A percentile compares a stretch with the other conserved stretches of the same genome.
phyloP scores from a whole-genome alignment of 306 rosid species.

The Castanea sativa region DNA sequence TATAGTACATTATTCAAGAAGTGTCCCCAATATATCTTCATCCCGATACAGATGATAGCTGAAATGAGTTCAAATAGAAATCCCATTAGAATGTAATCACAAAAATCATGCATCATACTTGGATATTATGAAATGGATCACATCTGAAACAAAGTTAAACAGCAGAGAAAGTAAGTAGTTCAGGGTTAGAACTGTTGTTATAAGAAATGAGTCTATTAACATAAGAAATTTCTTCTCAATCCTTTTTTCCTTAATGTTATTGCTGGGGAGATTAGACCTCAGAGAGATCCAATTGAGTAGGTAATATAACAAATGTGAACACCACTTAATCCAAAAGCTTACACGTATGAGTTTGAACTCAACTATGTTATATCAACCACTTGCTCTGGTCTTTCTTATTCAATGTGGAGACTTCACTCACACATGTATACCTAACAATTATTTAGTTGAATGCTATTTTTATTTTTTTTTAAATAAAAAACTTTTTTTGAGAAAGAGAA shows the following conservation, averaged over 20 bases:
- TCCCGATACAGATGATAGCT: slow-evolving; percentile 27
- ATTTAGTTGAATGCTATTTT: background rate
- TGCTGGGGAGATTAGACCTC: no score
- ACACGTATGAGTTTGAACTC: no score
- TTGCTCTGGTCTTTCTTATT: no score
- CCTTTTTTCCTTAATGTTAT: background rate
- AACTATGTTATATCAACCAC: no score
- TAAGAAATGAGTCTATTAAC: background rate
- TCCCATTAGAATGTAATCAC: background rate
- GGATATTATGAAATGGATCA: background rate
- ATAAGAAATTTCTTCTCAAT: background rate
- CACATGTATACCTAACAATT: no score
- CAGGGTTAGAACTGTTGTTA: background rate
- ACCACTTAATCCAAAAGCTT: no score
- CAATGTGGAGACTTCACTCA: no score
- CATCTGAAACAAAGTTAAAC: background rate
- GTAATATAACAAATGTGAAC: no score
- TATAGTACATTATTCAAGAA: slow-evolving; percentile 18
- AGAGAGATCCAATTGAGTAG: no score
- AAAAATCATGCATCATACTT: background rate
- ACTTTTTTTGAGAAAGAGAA: no score
- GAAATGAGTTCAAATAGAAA: slow-evolving; percentile 3
- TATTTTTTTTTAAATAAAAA: no score
- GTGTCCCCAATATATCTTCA: slow-evolving; percentile 30
- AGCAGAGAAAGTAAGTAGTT: background rate